These are phyloP conservation scores for Proliferodiscus dingleyae DNA, from an alignment of 2,329 filamentous ascomycete species.

Conservation along the genomic window DNA sequence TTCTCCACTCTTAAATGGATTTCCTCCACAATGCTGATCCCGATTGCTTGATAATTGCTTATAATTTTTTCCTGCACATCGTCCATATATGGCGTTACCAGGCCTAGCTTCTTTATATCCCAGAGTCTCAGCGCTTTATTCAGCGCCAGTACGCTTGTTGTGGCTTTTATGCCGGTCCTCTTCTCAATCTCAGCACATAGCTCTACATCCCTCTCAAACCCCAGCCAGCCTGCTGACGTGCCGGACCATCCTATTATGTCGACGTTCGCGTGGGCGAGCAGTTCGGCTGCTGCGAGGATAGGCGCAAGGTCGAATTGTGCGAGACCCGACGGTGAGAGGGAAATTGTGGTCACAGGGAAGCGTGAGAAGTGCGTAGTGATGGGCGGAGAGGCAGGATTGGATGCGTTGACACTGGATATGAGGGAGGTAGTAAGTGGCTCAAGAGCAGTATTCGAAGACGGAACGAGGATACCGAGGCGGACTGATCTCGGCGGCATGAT, in stretches of 20 bases:
- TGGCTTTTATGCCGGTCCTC: slow-evolving; percentile 35
- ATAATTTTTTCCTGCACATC: slow-evolving; percentile 37
- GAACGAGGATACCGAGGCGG: slow-evolving; percentile 38
- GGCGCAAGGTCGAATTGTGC: slow-evolving; percentile 31
- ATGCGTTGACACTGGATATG: slow-evolving; percentile 24
- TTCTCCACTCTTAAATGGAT: slow-evolving; percentile 33
- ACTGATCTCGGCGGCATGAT: slow-evolving; percentile 7
- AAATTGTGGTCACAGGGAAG: slow-evolving; percentile 37
- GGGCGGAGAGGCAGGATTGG: slow-evolving; percentile 28
- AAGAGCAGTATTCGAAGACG: slow-evolving; percentile 40
- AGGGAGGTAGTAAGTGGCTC: slow-evolving; percentile 39
- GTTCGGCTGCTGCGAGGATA: slow-evolving; percentile 32
- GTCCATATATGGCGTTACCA: slow-evolving; percentile 40
- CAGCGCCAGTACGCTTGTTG: slow-evolving; percentile 38
- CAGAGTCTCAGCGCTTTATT: slow-evolving; percentile 32
- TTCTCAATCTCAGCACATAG: slow-evolving; percentile 36
- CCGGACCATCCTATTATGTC: slow-evolving; percentile 38
- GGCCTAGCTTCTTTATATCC: slow-evolving; percentile 29
- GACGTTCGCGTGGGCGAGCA: slow-evolving; percentile 35
- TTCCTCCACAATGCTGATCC: slow-evolving; percentile 32
- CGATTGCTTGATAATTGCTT: slow-evolving; percentile 32
- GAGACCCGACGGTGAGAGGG: slow-evolving; percentile 30
- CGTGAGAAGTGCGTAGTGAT: slow-evolving; percentile 41
- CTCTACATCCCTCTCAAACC: slow-evolving; percentile 37
- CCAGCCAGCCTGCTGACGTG: slow-evolving; percentile 36